These are phyloP conservation scores for Clarireedia sp. DNA, from an alignment of 2,329 filamentous ascomycete species.

Conservation along the genomic window DNA sequence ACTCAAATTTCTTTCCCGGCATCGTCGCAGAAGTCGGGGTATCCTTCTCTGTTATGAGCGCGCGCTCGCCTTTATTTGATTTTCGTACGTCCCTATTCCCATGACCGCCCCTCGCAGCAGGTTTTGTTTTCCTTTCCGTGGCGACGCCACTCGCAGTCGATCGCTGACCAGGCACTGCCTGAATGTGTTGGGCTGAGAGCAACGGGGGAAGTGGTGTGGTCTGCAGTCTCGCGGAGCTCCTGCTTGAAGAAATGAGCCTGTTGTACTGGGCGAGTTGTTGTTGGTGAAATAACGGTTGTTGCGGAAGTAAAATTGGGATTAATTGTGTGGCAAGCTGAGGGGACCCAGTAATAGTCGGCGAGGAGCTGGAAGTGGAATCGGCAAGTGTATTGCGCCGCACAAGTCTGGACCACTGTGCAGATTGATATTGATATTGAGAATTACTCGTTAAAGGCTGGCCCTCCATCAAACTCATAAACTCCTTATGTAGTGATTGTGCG, in stretches of 20 bases:
- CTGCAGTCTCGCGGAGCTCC: slow-evolving; percentile 41
- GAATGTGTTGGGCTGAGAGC: slow-evolving; percentile 47
- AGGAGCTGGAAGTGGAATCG: slow-evolving; percentile 17
- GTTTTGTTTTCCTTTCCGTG: slow-evolving; percentile 32
- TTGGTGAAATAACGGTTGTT: slow-evolving; percentile 51
- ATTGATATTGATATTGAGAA: slow-evolving; percentile 32
- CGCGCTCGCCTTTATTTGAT: slow-evolving; percentile 52
- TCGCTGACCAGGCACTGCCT: slow-evolving; percentile 42
- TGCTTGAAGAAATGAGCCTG: slow-evolving; percentile 49
- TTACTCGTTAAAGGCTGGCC: slow-evolving; percentile 25
- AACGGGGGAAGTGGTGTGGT: slow-evolving; percentile 47
- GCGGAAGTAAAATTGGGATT: slow-evolving; percentile 49
- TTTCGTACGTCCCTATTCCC: slow-evolving; percentile 53
- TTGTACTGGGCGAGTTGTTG: slow-evolving; percentile 59
- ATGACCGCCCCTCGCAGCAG: slow-evolving; percentile 43
- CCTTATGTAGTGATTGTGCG: slow-evolving; percentile 11
- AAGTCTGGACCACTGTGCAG: slow-evolving; percentile 30
- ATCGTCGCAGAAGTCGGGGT: slow-evolving; percentile 25
- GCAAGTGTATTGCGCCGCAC: slow-evolving; percentile 29
- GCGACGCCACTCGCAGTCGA: slow-evolving; percentile 44
- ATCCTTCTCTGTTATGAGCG: slow-evolving; percentile 54
- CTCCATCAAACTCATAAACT: slow-evolving; percentile 30
- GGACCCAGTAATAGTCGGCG: slow-evolving; percentile 23
- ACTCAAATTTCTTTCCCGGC: slow-evolving; percentile 28
- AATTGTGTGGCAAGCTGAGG: slow-evolving; percentile 38